A percentile compares a stretch with the other conserved stretches of the same genome.
phyloP scores from a whole-genome alignment of 352 stramenopile genomes.

The Phytopythium oedochilum region DNA sequence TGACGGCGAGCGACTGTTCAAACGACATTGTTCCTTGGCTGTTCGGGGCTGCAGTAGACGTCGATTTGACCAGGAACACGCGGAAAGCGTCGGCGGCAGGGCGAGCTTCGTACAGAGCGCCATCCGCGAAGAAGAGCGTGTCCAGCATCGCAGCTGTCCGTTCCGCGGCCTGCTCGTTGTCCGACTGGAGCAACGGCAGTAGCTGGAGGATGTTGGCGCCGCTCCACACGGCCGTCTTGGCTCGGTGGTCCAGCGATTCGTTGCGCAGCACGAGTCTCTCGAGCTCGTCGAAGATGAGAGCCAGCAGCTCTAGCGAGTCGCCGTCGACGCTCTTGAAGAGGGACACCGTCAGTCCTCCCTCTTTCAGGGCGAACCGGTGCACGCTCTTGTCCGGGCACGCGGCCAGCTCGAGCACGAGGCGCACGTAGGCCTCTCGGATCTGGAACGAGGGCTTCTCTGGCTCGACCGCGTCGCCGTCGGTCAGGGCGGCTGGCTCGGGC shows the following conservation, averaged over 20 bases:
- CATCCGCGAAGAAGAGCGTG: conserved; percentile 54
- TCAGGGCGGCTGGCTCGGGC: conserved; percentile 8
- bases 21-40: conserved; percentile 19
- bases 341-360: conserved; percentile 51
- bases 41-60: conserved; percentile 7
- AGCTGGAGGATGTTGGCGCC: conserved; percentile 58
- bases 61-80: conserved; percentile 41
- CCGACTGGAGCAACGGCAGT: conserved; percentile 55
- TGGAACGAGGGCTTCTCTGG: conserved; percentile 39
- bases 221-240: conserved; percentile 63
- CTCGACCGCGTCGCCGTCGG: conserved; percentile 5
- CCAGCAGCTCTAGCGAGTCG: conserved; percentile 55
- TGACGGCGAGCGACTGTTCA: conserved; percentile 40
- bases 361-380: conserved; percentile 73
- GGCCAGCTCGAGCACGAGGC: conserved; percentile 54
- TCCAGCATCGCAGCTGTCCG: conserved; percentile 35
- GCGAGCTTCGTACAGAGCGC: conserved; percentile 50
- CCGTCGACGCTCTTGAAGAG: conserved; percentile 79
- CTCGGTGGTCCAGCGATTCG: conserved; percentile 41
- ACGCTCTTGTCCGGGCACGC: conserved; percentile 71
- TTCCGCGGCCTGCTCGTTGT: conserved; percentile 39
- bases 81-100: conserved; percentile 27
- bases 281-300: conserved; percentile 36
- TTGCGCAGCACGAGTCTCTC: conserved; percentile 51
- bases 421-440: conserved; percentile 60